Conservation (phyloP, 106 monocot species). For the Posidonia australis region DNA sequence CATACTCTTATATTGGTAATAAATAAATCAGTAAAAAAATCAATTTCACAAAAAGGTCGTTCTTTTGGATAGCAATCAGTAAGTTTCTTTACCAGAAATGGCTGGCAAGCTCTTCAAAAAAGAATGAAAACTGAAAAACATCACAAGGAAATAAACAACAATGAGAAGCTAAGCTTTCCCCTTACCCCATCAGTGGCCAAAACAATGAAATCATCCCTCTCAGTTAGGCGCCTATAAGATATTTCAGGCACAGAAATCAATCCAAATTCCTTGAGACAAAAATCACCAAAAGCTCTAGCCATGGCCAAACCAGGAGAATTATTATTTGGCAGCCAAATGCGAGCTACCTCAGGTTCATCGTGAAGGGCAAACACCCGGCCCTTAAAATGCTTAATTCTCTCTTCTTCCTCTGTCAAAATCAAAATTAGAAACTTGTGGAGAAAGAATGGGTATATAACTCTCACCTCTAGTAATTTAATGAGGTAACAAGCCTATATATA, state of each 20-base stretch:
- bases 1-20: too few relatives aligned
- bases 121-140: too few relatives aligned
- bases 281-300: constrained; percentile 70
- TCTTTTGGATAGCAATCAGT: too few relatives aligned
- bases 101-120: too few relatives aligned
- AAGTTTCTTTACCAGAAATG: too few relatives aligned
- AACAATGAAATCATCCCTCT: constrained; percentile 49
- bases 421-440: neutral
- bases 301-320: constrained; percentile 66
- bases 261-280: constrained; percentile 68
- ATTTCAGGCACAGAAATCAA: constrained; percentile 64
- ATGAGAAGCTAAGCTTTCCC: neutral
- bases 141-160: neutral
- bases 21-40: too few relatives aligned
- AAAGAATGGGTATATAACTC: neutral
- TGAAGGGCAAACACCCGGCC: constrained; percentile 65
- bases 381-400: constrained; percentile 47
- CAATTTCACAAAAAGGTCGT: too few relatives aligned
- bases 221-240: constrained; percentile 33
- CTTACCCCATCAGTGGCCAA: constrained; percentile 71
- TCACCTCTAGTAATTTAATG: neutral
- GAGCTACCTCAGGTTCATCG: constrained; percentile 60
- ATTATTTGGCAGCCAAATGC: constrained; percentile 58
- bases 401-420: constrained; percentile 36
- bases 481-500: too few relatives aligned